phyloP scores from a whole-genome alignment of 2,329 filamentous ascomycete species.

The Pezicula carpinea region DNA sequence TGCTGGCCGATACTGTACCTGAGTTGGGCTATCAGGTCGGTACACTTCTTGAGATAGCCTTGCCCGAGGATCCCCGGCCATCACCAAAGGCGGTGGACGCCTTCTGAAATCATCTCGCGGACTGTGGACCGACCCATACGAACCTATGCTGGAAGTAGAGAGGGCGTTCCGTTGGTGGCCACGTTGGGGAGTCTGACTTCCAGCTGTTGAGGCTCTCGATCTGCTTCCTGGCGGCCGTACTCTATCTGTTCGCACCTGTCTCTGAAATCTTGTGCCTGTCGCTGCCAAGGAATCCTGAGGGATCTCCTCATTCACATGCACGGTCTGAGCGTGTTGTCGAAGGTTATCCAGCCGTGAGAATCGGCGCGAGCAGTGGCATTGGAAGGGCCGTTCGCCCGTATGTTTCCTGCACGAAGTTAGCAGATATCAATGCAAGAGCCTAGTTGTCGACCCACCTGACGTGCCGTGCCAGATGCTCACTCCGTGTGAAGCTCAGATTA shows the following conservation, averaged over 20 bases:
- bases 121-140: slow-evolving; percentile 52
- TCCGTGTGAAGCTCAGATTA: slow-evolving; percentile 89
- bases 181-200: slow-evolving; percentile 67
- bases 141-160: slow-evolving; percentile 82
- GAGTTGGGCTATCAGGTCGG: slow-evolving; percentile 45
- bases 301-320: slow-evolving; percentile 96
- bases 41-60: slow-evolving; percentile 66
- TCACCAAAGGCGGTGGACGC: slow-evolving; percentile 76
- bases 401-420: slow-evolving; percentile 67
- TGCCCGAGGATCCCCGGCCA: slow-evolving; percentile 68
- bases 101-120: slow-evolving; percentile 59
- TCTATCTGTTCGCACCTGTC: slow-evolving; percentile 84
- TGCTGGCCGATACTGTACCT: slow-evolving; percentile 61
- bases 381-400: slow-evolving; percentile 92
- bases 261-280: slow-evolving; percentile 84
- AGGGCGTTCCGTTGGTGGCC: slow-evolving; percentile 79
- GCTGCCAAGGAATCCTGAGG: slow-evolving; percentile 90
- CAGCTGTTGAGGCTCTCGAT: slow-evolving; percentile 71
- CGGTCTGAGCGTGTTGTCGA: slow-evolving; percentile 93
- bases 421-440: slow-evolving; percentile 17
- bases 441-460: slow-evolving; percentile 61
- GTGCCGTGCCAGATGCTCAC: slow-evolving; percentile 90
- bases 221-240: slow-evolving; percentile 69
- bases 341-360: slow-evolving; percentile 95
- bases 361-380: slow-evolving; percentile 88